Base-by-base conservation (phyloP, 2,329 filamentous ascomycete genomes). In the Trichothecium roseum region DNA sequence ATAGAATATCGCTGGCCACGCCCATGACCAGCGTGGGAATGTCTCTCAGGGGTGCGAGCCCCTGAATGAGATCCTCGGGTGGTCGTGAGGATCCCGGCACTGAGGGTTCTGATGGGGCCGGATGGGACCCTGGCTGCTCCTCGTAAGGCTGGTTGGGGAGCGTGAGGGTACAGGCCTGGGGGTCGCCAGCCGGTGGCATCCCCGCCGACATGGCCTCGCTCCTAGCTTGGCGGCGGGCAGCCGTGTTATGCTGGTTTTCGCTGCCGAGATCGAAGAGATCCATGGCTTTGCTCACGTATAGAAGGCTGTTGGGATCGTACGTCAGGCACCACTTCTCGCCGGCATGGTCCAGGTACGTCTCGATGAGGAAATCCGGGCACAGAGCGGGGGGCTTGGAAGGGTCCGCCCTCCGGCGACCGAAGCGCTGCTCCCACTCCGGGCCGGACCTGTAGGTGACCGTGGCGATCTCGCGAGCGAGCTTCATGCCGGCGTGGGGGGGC, bases 261-360 rank as follows among this genome's bases (percentile, higher is more conserved):
- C 66, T 65, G 17, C 91, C 87, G 0, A 98, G 72, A 50, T 98
- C 91, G 56, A 98, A 98, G 10, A 98, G 68, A 53, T 98, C 91
- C 91, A 98, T 98, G 5, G 91, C 91, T 62, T 98, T 98, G 56
- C 86, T 94, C 38, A 98, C 85, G 56, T 98, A 98, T 3, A 98
- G 68, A 28, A 96, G 64, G 52, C 87, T 94, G 60, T 98, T 98
- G 18, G 91, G 78, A 51, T 98, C 91, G 55, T 96, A 96, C 43
- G 91, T 88, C 18, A 98, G 69, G 54, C 87, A 95, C 67, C 94
- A 98, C 59, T 98, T 98, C 64, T 98, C 91, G 15, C 91, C 91
- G 0, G 91, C 91, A 51, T 98, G 91, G 57, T 98, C 91, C 14
- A 98, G 74, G 54, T 98, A 98, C 0, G 91, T 98, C 62, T 98